Percentiles rank a stretch among this genome's conserved stretches.
These are phyloP conservation scores for Cutaneotrichosporon cutaneum DNA, from an alignment of 1,284 basidiomycete species.

Conservation along the genomic window DNA sequence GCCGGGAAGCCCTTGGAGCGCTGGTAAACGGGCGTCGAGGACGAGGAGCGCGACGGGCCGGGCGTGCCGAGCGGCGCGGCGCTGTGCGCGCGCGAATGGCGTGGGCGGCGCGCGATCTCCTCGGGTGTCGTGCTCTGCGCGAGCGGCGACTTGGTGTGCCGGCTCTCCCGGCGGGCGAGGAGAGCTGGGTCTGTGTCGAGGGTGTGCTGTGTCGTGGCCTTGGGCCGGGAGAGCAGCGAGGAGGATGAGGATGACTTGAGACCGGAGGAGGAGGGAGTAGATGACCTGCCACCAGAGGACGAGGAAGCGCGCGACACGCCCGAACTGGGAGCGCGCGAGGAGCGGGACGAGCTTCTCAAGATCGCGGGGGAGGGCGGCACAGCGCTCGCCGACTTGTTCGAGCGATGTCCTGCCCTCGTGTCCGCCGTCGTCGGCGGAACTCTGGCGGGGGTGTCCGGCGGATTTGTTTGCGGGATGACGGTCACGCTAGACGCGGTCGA, in stretches of 20 bases:
- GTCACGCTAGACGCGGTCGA: constrained; percentile 9
- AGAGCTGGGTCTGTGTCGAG: not conserved
- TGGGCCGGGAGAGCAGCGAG: not conserved
- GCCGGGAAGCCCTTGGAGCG: constrained; percentile 37
- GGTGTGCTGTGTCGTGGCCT: constrained; percentile 3
- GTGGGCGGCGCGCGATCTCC: constrained; percentile 23
- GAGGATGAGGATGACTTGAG: not conserved
- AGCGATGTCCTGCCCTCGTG: not conserved
- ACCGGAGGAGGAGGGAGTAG: too few species aligned
- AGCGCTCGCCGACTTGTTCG: not conserved
- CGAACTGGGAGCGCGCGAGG: not conserved
- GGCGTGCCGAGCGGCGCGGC: constrained; percentile 17
- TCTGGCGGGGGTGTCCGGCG: too few species aligned
- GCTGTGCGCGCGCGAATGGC: constrained; percentile 41
- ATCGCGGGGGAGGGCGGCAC: not conserved
- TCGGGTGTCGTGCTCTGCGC: constrained; percentile 27
- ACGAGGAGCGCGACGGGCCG: constrained; percentile 7
- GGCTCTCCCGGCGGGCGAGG: not conserved
- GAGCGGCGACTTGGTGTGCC: constrained; percentile 2
- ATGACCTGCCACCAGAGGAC: not conserved
- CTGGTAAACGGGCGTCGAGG: not conserved
- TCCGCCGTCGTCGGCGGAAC: not conserved
- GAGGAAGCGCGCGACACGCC: not conserved
- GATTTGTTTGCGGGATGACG: not conserved
- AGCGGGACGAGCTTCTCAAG: not conserved